Conservation (phyloP, 495 filamentous ascomycete species). For the Penicillium daleae region DNA sequence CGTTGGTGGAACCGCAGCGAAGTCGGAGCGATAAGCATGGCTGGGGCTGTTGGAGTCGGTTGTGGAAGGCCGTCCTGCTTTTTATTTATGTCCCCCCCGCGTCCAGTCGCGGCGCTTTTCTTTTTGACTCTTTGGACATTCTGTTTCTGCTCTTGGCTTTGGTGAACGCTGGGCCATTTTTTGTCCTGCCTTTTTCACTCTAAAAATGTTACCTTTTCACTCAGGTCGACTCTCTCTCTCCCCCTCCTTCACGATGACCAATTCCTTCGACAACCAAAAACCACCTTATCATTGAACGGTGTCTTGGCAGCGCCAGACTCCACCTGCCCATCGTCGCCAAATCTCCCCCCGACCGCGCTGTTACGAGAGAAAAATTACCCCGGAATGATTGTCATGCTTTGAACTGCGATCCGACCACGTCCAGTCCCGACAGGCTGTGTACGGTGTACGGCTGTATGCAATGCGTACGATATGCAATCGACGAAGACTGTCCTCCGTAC, state of each 20-base stretch:
- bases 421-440: not conserved
- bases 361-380: slow-evolving; percentile 42
- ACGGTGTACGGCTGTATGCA: not conserved
- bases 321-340: slow-evolving; percentile 19
- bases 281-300: slow-evolving; percentile 25
- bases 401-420: not conserved
- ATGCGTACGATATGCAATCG: not conserved
- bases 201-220: not conserved
- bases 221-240: not conserved
- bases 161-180: not conserved
- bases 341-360: slow-evolving; percentile 5
- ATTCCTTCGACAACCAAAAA: slow-evolving; percentile 28
- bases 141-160: not conserved
- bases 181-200: not conserved
- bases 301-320: slow-evolving; percentile 31
- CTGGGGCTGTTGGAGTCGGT: slow-evolving; percentile 2
- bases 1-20: slow-evolving; percentile 26
- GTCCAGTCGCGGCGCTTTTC: not conserved
- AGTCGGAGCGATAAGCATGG: slow-evolving; percentile 30
- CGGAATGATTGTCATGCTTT: slow-evolving; percentile 20
- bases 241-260: slow-evolving; percentile 21
- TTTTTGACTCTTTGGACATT: not conserved
- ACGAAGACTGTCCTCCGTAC: not conserved
- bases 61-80: not conserved
- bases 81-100: slow-evolving; percentile 28